Base-by-base conservation (phyloP, 75 land plant genomes). In the Selaginella moellendorffii region DNA sequence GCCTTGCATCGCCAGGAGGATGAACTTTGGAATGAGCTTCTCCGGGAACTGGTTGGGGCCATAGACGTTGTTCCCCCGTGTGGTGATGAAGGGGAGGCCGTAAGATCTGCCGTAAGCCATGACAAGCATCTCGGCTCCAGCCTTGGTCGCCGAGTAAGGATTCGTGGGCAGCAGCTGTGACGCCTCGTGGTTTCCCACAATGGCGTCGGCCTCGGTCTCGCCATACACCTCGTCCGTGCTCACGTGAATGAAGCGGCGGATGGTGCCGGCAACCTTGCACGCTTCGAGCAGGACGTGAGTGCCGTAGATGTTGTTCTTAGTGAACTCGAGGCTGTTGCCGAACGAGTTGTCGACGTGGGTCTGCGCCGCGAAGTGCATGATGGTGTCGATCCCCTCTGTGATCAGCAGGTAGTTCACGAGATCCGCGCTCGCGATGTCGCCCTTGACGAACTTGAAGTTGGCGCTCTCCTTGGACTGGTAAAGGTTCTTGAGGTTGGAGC, bases 81-180 rank as follows among this genome's bases (percentile, higher is more conserved):
- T 83, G 53, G 86, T 83, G 30, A 82, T 82, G 30, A 81, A 83
- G 27, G 85, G 85, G 27, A 83, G 62, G 0, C 83, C 85, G 61
- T 83, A 83, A 0, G 85, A 83, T 42, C 85, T 74, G n/a, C 84
- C 85, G 69, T 83, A 83, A 19, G 85, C 84, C 85, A 83, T 83
- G 23, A 83, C 85, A 53, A 82, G 85, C 85, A 82, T 82, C 63
- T 82, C 85, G 0, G 82, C 85, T 21, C 85, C 85, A 26, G 85
- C 84, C 66, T 82, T 82, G 9, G 85, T 82, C 2, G 85, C 85
- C 12, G 83, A 77, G 63, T 82, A 82, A 10, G 85, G 85, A 54
- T 82, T 82, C 23, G 83, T 82, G 29, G 85, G 83, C 12, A 82
- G 77, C 12, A 80, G 74, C 67, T 82, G 85, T 19, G 77, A 77